Evolutionary conservation across 176 grass and related monocot species (phyloP).

Genomic region (Eremochloa ophiuroides): DNA sequence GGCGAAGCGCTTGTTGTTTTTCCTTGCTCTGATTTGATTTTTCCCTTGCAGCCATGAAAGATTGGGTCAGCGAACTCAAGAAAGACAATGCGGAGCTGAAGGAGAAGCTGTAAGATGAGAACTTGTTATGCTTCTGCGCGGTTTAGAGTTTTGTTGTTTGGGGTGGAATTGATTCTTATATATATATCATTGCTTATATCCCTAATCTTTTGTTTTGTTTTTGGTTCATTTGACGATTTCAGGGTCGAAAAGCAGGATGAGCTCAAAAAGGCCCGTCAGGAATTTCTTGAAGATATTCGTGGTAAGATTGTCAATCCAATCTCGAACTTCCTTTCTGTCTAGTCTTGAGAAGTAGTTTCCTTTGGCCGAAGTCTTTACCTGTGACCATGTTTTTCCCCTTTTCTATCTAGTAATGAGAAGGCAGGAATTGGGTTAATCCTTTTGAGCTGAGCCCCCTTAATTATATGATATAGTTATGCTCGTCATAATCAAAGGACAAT

Average conservation of each 20-base stretch:
- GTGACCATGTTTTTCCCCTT: background rate
- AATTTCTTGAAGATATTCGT: slow-evolving; percentile 22
- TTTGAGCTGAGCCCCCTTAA: background rate
- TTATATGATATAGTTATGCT: background rate
- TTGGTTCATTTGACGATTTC: slow-evolving; percentile 16
- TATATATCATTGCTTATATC: background rate
- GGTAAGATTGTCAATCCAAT: slow-evolving; percentile 22
- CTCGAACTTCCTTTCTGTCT: background rate
- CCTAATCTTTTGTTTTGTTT: background rate
- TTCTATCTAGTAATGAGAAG: background rate
- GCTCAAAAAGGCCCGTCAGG: slow-evolving; percentile 17
- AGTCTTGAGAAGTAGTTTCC: background rate
- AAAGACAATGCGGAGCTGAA: slow-evolving; percentile 41
- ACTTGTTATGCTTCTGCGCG: background rate
- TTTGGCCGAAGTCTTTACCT: background rate
- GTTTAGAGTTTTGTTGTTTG: slow-evolving; percentile 1
- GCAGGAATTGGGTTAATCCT: background rate
- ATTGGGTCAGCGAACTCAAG: slow-evolving; percentile 24
- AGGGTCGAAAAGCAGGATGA: slow-evolving; percentile 35
- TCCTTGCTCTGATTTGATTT: background rate
- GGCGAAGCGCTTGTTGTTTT: background rate
- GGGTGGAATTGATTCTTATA: background rate
- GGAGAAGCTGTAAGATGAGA: slow-evolving; percentile 44
- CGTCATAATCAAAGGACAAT: background rate
- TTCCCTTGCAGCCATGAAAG: slow-evolving; percentile 25